Evolutionary conservation across 2,329 filamentous ascomycete species (phyloP).

Genomic region (Alternaria solani): DNA sequence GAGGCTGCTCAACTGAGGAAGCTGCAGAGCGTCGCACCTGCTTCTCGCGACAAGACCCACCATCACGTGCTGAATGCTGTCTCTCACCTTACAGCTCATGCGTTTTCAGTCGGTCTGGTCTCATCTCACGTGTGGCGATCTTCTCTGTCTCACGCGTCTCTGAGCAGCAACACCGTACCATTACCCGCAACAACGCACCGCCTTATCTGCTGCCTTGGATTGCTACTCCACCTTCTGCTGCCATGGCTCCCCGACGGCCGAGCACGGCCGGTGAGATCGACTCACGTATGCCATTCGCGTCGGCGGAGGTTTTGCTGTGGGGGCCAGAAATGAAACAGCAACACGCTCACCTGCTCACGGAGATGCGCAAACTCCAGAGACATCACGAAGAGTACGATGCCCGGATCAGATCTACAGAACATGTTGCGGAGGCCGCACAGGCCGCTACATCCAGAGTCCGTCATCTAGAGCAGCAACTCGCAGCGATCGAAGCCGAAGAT

Average conservation of each 20-base stretch:
- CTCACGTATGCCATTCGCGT: constrained; percentile 28
- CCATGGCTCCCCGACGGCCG: constrained; percentile 17
- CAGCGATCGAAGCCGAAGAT: constrained; percentile 35
- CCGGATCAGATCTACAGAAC: constrained; percentile 34
- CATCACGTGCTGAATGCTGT: background rate
- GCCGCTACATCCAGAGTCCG: constrained; percentile 21
- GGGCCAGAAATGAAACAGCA: constrained; percentile 52
- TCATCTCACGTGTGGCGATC: background rate
- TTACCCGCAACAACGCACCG: background rate
- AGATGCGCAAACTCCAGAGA: constrained; percentile 48
- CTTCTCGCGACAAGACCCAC: constrained; percentile 12
- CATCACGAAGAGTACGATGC: constrained; percentile 27
- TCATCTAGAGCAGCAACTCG: constrained; percentile 30
- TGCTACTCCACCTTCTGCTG: background rate
- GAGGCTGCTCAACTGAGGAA: constrained; percentile 16
- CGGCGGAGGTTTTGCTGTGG: constrained; percentile 49
- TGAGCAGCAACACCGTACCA: background rate
- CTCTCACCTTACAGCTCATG: constrained; percentile 1
- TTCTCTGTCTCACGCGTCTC: background rate
- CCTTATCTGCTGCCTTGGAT: background rate
- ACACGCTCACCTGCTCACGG: constrained; percentile 45
- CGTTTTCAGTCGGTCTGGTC: background rate
- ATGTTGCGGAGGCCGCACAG: constrained; percentile 24
- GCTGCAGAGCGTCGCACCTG: constrained; percentile 17
- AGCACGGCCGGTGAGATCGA: constrained; percentile 16